phyloP scores from a whole-genome alignment of 257 asterid species.

The Solanum virginianum region DNA sequence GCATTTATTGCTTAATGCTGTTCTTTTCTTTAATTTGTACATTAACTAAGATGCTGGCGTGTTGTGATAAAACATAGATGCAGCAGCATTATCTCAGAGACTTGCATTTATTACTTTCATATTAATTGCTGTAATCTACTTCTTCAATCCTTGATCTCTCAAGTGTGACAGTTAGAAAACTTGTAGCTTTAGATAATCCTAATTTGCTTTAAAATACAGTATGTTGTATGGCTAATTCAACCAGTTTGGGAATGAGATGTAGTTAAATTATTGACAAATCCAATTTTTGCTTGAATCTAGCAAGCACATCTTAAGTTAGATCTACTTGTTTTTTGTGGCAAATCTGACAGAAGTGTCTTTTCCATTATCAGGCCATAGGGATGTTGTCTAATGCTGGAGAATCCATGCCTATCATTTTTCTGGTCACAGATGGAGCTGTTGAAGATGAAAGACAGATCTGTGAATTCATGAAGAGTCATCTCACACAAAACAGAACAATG shows the following conservation, averaged over 20 bases:
- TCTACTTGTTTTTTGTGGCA: not conserved
- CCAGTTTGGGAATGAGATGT: not conserved
- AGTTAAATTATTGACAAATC: not conserved
- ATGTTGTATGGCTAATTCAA: not conserved
- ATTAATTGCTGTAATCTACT: not conserved
- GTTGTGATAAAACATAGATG: not conserved
- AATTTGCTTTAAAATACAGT: not conserved
- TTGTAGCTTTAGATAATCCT: not conserved
- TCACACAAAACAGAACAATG: slow-evolving; percentile 27
- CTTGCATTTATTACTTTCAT: not conserved
- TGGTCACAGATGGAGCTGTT: slow-evolving; percentile 86
- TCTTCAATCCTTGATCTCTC: not conserved
- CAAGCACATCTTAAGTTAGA: not conserved
- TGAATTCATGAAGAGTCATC: slow-evolving; percentile 38
- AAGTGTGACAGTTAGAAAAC: not conserved
- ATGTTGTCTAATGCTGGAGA: slow-evolving; percentile 47
- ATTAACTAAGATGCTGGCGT: not conserved
- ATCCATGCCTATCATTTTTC: slow-evolving; percentile 57
- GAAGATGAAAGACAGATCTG: slow-evolving; percentile 82
- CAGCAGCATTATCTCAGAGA: not conserved
- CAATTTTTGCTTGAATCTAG: not conserved
- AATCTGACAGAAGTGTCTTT: not conserved
- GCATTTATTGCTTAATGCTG: not conserved
- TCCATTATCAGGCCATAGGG: slow-evolving; percentile 52
- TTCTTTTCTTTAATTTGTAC: not conserved